These are phyloP conservation scores for Stylosanthes scabra DNA, from an alignment of 331 rosid genomes.

Conservation along the genomic window DNA sequence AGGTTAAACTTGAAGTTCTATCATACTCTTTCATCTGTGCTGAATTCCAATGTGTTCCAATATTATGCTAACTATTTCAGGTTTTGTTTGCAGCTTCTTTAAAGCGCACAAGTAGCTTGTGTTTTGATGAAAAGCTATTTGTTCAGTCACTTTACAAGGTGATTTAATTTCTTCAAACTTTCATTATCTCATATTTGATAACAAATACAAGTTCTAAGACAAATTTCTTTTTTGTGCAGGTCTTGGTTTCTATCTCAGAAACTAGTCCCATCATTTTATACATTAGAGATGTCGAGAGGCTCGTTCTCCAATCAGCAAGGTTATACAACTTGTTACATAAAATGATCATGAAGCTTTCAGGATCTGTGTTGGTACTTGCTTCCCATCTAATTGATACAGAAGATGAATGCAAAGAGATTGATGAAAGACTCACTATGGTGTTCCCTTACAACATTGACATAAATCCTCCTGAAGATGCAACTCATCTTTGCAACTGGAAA, in stretches of 20 bases:
- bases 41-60: neutral
- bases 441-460: slow-evolving; percentile 75
- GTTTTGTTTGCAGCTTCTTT: slow-evolving; percentile 58
- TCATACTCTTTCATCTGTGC: neutral
- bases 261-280: slow-evolving; percentile 80
- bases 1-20: slow-evolving; percentile 51
- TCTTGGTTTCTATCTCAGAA: slow-evolving; percentile 75
- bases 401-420: slow-evolving; percentile 54
- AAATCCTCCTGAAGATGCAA: slow-evolving; percentile 82
- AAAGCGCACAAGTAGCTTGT: slow-evolving; percentile 70
- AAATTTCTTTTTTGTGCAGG: slow-evolving; percentile 53
- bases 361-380: slow-evolving; percentile 82
- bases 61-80: slow-evolving; percentile 29
- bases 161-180: slow-evolving; percentile 34
- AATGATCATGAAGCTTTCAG: slow-evolving; percentile 76
- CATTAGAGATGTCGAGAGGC: slow-evolving; percentile 82
- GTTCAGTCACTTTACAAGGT: slow-evolving; percentile 92
- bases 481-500: slow-evolving; percentile 65
- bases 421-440: slow-evolving; percentile 61
- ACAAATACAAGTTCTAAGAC: slow-evolving; percentile 12
- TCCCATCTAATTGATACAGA: slow-evolving; percentile 65
- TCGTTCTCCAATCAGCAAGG: slow-evolving; percentile 68
- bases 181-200: slow-evolving; percentile 5
- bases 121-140: slow-evolving; percentile 86
- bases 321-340: slow-evolving; percentile 67